Evolutionary conservation across 345 rosid species (phyloP), one percentile per base, ranked within the genome.

Genomic region (Acer negundo): DNA sequence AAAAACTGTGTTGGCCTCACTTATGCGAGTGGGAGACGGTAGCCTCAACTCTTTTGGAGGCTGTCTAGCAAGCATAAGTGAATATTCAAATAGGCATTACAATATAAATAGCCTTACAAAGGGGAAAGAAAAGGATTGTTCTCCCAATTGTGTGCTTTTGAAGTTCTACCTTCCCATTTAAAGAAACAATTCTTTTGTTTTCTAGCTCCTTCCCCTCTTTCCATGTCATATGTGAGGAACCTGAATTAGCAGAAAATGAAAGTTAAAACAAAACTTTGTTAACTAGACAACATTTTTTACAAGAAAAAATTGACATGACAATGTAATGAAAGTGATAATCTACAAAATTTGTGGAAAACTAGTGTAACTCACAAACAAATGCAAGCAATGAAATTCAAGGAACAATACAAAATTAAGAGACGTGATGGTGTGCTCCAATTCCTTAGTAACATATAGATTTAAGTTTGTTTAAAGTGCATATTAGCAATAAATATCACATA

Each of bases 171-270:
- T 95, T 93, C 26, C 97, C 95, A 80, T 97, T 97, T 42, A 95
- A 88, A 74, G 80, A 72, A 73, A 83, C 85, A 20, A 87, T 93
- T 82, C 80, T 90, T 86, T 80, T 72, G 68, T 87, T 89, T 87
- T 93, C 97, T 42, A 91, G 62, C 61, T 91, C 91, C 78, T 95
- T 93, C 85, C 83, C 90, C 80, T 93, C 95, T 70, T 95, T 93
- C 98, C 97, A 95, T 74, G 97, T 85, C 91, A 85, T 86, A 73
- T 83, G 82, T 0, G 93, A 84, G 8, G 83, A 77, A 65, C 86
- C 97, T 91, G 77, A 53, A 73, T 62, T 47, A 31, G 35, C 26
- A 66, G 24, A 82, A 55, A 1, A 23, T 20, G 63, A 67, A 68
- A 28, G 31, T 55, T 67, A 47, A 51, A 26, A 62, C 15, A 7